Conservation (phyloP, 805 yeast species). For the Teunomyces gatunensis region DNA sequence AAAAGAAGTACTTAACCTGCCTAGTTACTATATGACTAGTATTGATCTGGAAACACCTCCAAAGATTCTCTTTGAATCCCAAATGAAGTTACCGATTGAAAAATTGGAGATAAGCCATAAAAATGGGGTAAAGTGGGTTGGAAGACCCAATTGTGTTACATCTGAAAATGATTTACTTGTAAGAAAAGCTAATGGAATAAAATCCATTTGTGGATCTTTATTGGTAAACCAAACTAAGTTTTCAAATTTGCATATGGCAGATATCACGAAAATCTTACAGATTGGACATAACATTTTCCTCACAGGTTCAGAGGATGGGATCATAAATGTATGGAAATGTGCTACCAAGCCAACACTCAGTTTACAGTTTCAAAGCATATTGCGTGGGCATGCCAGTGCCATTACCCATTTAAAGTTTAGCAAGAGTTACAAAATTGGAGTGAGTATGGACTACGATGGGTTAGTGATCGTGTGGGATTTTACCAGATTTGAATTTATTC, state of each 20-base stretch:
- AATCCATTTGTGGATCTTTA: conserved; percentile 27
- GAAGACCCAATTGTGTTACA: conserved; percentile 41
- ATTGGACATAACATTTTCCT: conserved; percentile 43
- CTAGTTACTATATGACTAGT: conserved; percentile 34
- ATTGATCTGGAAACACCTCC: conserved; percentile 34
- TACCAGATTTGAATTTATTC: conserved; percentile 48
- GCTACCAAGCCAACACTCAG: conserved; percentile 20
- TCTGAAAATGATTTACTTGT: conserved; percentile 38
- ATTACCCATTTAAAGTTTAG: conserved; percentile 49
- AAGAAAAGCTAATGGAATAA: conserved; percentile 23
- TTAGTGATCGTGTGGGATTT: conserved; percentile 64
- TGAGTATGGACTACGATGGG: conserved; percentile 58
- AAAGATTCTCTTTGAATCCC: conserved; percentile 42
- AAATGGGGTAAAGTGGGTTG: conserved; percentile 45
- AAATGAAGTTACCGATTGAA: conserved; percentile 37
- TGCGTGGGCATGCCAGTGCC: conserved; percentile 57
- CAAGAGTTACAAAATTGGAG: conserved; percentile 50
- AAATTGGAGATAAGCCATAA: conserved; percentile 45
- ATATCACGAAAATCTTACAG: conserved; percentile 39
- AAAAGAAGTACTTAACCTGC: conserved; percentile 36
- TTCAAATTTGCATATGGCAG: conserved; percentile 40
- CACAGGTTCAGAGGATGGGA: conserved; percentile 57
- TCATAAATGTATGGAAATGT: conserved; percentile 58
- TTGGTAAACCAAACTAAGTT: conserved; percentile 43
- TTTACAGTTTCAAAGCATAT: conserved; percentile 41